Conservation (phyloP, 345 rosid genomes). For the Eucalyptus polyanthemos region DNA sequence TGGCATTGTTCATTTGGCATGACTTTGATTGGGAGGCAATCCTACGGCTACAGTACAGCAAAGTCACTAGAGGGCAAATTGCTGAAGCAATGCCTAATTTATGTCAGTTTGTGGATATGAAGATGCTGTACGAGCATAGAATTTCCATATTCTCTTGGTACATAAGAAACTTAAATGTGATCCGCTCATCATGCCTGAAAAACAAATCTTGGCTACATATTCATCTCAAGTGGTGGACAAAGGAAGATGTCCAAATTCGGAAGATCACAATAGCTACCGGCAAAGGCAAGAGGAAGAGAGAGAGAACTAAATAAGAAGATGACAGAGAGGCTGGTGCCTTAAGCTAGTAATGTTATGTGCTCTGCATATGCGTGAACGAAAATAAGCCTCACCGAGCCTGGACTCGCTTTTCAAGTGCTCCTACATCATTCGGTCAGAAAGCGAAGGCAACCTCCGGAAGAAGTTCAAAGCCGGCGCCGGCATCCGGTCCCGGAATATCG, state of each 20-base stretch:
- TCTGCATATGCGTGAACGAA: not conserved
- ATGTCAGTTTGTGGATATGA: not conserved
- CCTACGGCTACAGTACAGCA: not conserved
- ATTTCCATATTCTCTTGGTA: not conserved
- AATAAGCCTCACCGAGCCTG: not conserved
- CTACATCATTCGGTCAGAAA: slow-evolving; percentile 76
- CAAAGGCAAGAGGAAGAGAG: not conserved
- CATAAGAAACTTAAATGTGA: not conserved
- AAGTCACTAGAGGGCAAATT: not conserved
- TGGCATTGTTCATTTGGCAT: not conserved
- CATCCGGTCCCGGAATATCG: slow-evolving; percentile 64
- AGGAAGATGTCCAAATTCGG: not conserved
- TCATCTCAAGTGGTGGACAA: not conserved
- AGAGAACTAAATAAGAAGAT: not conserved
- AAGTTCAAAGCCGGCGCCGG: slow-evolving; percentile 69
- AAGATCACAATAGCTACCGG: not conserved
- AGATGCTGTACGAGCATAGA: not conserved
- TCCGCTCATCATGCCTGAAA: not conserved
- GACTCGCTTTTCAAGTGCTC: not conserved
- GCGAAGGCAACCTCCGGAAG: slow-evolving; percentile 64
- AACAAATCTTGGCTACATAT: not conserved
- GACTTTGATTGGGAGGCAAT: not conserved
- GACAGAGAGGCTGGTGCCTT: not conserved
- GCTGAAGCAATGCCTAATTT: not conserved
- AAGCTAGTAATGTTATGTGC: not conserved